Evolutionary conservation across 1,284 basidiomycete species (phyloP), one percentile per base, ranked within the genome.

Genomic region (Meripilus lineatus): DNA sequence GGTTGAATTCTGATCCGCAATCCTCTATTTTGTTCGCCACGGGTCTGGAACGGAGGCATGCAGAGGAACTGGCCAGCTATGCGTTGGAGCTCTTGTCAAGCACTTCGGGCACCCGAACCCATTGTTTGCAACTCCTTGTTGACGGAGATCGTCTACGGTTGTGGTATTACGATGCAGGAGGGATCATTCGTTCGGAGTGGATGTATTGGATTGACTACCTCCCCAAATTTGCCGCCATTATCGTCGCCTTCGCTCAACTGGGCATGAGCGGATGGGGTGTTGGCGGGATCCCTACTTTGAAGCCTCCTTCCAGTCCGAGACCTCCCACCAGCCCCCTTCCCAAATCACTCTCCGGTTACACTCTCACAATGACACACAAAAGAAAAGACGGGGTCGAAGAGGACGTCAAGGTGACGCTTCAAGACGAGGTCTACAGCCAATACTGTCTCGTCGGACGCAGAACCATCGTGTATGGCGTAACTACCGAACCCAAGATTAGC

Each of bases 151-250:
- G 13, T 22, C 18, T 23, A 10, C 8, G 15, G 22, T 35, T 35
- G 13, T 44, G 32, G 37, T 45, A 36, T 34, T 44, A 40, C 33
- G 46, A 48, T 28, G 42, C 46, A 2, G 25, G 35, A 3, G 46
- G 43, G 3, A 18, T 44, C 8, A 32, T 48, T n/a, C 5, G n/a
- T 4, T 4, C 18, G 13, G 17, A 39, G 6, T 15, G n/a, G 13
- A 3, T 44, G 3, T 28, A 22, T 4, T 15, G 44, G 17, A 22
- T 45, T n/a, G 25, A 34, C 3, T 22, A 48, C 11, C 40, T 48
- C 15, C 42, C 35, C 11, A 48, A 42, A 22, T 24, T 45, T 18
- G 37, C 38, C 3, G 42, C 46, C 13, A 41, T 45, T 25, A 2
- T 48, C 21, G 23, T 48, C 17, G 44, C 22, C 5, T 14, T 48